Conservation (phyloP, 148 eudicot species). For the Selenicereus undatus region DNA sequence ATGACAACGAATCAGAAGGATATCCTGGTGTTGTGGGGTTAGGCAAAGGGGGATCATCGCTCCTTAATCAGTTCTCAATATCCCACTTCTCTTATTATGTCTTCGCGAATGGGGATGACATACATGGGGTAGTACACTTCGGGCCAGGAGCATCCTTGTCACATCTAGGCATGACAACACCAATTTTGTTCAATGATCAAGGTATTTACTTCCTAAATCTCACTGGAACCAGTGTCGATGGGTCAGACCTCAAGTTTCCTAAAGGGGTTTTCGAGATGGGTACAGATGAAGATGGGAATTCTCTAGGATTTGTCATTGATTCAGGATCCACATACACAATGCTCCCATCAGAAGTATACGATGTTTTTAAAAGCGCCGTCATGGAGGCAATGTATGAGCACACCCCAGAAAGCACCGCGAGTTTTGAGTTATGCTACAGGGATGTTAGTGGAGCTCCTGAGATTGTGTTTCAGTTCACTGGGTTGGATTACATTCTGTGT, state of each 20-base stretch:
- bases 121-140: slow-evolving; percentile 24
- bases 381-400: slow-evolving; percentile 23
- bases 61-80: slow-evolving; percentile 20
- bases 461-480: slow-evolving; percentile 28
- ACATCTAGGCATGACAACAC: slow-evolving; percentile 30
- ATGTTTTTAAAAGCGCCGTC: slow-evolving; percentile 18
- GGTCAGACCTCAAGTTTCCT: slow-evolving; percentile 23
- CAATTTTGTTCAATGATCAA: slow-evolving; percentile 10
- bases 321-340: slow-evolving; percentile 28
- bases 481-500: slow-evolving; percentile 28
- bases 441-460: slow-evolving; percentile 32
- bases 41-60: slow-evolving; percentile 20
- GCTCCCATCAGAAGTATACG: slow-evolving; percentile 25
- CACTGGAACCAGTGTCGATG: slow-evolving; percentile 25
- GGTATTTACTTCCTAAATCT: slow-evolving; percentile 27
- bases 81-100: slow-evolving; percentile 31
- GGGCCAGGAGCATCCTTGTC: slow-evolving; percentile 16
- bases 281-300: background rate
- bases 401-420: slow-evolving; percentile 14
- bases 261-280: slow-evolving; percentile 18
- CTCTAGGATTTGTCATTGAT: slow-evolving; percentile 23
- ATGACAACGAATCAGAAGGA: slow-evolving; percentile 21
- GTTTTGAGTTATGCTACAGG: slow-evolving; percentile 28
- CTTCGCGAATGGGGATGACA: slow-evolving; percentile 21
- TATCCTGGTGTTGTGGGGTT: slow-evolving; percentile 30